phyloP scores from a whole-genome alignment of 495 filamentous ascomycete species.

The Aspergillus cavernicola region DNA sequence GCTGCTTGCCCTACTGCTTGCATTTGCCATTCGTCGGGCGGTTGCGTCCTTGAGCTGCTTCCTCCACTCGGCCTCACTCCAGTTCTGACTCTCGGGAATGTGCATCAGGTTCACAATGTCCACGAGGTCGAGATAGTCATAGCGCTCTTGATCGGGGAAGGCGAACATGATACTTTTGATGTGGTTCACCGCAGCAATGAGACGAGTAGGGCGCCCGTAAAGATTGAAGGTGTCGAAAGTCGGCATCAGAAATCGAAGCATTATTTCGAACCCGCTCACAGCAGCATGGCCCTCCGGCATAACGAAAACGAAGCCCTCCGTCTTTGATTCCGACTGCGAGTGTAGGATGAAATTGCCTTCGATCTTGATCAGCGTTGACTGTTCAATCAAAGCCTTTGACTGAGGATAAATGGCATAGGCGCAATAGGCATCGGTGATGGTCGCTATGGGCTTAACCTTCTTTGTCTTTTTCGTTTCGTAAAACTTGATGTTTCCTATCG shows the following conservation, averaged over 20 bases:
- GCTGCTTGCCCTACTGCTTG: conserved; percentile 53
- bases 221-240: conserved; percentile 90
- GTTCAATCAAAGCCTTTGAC: conserved; percentile 85
- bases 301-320: conserved; percentile 93
- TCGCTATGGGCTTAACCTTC: conserved; percentile 84
- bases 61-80: conserved; percentile 90
- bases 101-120: conserved; percentile 80
- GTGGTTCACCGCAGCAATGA: conserved; percentile 84
- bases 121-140: conserved; percentile 85
- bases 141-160: conserved; percentile 82
- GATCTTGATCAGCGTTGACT: conserved; percentile 90
- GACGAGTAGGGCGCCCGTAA: conserved; percentile 83
- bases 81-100: conserved; percentile 69
- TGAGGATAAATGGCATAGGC: conserved; percentile 96
- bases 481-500: conserved; percentile 89
- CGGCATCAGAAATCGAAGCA: conserved; percentile 92
- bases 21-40: conserved; percentile 63
- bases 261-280: conserved; percentile 91
- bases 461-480: conserved; percentile 94
- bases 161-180: conserved; percentile 94
- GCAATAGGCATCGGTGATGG: conserved; percentile 84
- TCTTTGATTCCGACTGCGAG: conserved; percentile 62
- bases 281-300: conserved; percentile 94
- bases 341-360: conserved; percentile 89
- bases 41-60: conserved; percentile 86